Percentiles rank a stretch among this genome's conserved stretches.
phyloP scores from a whole-genome alignment of 2,329 filamentous ascomycete genomes.

The Colletotrichum chlorophyti region DNA sequence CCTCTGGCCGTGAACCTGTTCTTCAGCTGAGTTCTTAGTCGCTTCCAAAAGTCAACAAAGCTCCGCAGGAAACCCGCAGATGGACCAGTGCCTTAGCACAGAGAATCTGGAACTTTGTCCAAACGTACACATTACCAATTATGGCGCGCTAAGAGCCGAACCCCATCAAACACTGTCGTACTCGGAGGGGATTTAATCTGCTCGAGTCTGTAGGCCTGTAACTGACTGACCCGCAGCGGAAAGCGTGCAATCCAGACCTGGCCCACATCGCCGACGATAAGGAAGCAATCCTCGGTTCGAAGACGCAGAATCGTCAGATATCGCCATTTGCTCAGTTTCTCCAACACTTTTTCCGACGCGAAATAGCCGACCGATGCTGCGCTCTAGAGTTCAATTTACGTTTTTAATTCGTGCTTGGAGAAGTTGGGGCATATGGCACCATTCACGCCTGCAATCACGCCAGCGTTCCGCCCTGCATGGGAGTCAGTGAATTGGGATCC shows the following conservation, averaged over 20 bases:
- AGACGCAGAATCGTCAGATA: neutral
- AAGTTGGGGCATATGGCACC: constrained; percentile 18
- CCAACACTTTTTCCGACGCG: neutral
- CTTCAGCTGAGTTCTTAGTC: no score
- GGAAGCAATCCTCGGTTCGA: neutral
- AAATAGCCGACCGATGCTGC: neutral
- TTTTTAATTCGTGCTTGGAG: neutral
- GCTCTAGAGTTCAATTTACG: neutral
- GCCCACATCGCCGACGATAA: neutral
- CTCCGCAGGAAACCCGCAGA: no score
- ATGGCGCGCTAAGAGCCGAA: no score
- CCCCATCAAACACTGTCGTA: no score
- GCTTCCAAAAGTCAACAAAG: no score
- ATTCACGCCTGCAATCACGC: constrained; percentile 23
- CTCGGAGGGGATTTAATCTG: no score
- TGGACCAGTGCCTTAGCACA: no score
- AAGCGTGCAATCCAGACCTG: neutral
- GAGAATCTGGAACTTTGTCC: no score
- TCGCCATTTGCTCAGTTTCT: neutral
- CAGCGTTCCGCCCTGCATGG: constrained; percentile 16
- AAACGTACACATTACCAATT: no score
- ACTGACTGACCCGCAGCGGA: neutral
- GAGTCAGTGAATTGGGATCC: constrained; percentile 9
- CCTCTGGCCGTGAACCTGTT: no score
- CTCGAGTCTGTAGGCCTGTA: no score